phyloP scores from a whole-genome alignment of 805 yeast species.

The Nakazawaea anatomiae region DNA sequence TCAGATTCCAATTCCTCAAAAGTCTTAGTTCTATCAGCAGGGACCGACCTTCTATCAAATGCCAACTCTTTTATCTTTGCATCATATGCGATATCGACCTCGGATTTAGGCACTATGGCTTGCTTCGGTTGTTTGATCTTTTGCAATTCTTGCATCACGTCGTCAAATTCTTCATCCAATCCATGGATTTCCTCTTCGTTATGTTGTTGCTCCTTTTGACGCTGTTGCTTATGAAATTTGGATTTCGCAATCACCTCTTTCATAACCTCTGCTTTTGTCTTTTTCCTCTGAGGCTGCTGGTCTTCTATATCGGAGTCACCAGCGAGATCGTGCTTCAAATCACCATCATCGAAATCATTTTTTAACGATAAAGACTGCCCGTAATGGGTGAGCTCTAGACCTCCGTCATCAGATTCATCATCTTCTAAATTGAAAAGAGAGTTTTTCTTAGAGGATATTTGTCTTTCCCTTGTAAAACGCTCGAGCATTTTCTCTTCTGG shows the following conservation, averaged over 20 bases:
- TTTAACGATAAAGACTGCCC: slow-evolving; percentile 62
- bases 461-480: slow-evolving; percentile 87
- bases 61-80: slow-evolving; percentile 59
- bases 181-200: slow-evolving; percentile 56
- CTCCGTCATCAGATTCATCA: slow-evolving; percentile 37
- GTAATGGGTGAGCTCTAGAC: slow-evolving; percentile 59
- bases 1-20: slow-evolving; percentile 63
- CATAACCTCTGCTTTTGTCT: slow-evolving; percentile 82
- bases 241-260: slow-evolving; percentile 80
- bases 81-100: slow-evolving; percentile 51
- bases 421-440: slow-evolving; percentile 74
- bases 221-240: slow-evolving; percentile 67
- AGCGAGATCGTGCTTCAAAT: slow-evolving; percentile 10
- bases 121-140: slow-evolving; percentile 11
- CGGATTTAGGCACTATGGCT: slow-evolving; percentile 30
- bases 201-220: slow-evolving; percentile 60
- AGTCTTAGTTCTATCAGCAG: slow-evolving; percentile 77
- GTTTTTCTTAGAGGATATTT: slow-evolving; percentile 44
- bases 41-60: slow-evolving; percentile 70
- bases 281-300: slow-evolving; percentile 48
- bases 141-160: slow-evolving; percentile 43
- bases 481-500: slow-evolving; percentile 93
- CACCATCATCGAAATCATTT: slow-evolving; percentile 38
- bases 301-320: slow-evolving; percentile 18
- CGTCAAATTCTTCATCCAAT: slow-evolving; percentile 69